Percentiles rank a stretch among this genome's conserved stretches.
Evolutionary conservation across 108 stramenopile species (phyloP).

Genomic region (Cylindrotheca fusiformis): DNA sequence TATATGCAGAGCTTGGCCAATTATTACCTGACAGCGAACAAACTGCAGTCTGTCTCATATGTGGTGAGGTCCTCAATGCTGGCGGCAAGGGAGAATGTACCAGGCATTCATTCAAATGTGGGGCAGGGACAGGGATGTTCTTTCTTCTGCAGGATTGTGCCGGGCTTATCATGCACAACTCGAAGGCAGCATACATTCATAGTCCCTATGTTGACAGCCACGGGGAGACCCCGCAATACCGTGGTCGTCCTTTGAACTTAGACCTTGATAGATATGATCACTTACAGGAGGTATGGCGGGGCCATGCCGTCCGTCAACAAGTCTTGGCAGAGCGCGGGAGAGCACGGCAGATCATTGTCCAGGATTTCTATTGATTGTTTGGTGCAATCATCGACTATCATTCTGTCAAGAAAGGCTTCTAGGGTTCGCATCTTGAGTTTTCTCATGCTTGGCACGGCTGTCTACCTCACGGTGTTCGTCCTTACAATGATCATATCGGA

Average conservation of each 20-base stretch:
- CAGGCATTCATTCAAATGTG: conserved; percentile 80
- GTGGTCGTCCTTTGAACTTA: conserved; percentile 82
- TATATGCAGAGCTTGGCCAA: conserved; percentile 73
- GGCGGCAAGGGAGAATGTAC: conserved; percentile 89
- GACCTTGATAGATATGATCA: conserved; percentile 64
- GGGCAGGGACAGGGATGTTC: conserved; percentile 88
- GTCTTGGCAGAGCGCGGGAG: conserved; percentile 66
- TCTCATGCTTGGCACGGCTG: no score
- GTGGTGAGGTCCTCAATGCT: conserved; percentile 85
- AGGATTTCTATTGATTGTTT: conserved; percentile 56
- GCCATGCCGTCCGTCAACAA: conserved; percentile 60
- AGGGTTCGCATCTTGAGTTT: no score
- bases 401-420: no score
- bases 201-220: conserved; percentile 94
- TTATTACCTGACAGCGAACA: conserved; percentile 76
- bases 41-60: conserved; percentile 80
- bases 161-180: conserved; percentile 83
- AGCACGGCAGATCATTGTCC: conserved; percentile 68
- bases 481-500: no score
- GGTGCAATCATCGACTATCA: not conserved
- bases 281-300: conserved; percentile 70
- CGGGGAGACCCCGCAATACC: conserved; percentile 88
- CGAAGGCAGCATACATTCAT: conserved; percentile 85
- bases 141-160: conserved; percentile 93
- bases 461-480: no score